Evolutionary conservation across 805 yeast species (phyloP).

Genomic region (Candida nitratophila): DNA sequence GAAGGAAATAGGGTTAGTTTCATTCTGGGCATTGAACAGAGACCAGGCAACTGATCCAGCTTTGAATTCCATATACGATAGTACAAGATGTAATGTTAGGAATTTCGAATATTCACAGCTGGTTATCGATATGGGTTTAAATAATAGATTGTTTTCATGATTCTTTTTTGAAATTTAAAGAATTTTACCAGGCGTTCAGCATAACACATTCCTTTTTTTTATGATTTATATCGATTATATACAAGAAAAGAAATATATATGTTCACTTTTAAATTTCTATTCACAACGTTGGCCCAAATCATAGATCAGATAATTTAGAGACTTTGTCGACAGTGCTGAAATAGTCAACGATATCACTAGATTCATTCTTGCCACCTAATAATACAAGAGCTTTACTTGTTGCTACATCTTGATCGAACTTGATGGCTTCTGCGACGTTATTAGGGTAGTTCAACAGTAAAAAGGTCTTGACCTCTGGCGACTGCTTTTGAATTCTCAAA

Average conservation of each 20-base stretch:
- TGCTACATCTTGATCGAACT: conserved; percentile 65
- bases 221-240: no score
- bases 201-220: no score
- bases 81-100: conserved; percentile 14
- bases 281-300: neutral
- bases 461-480: conserved; percentile 37
- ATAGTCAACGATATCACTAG: conserved; percentile 54
- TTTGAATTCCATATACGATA: conserved; percentile 9
- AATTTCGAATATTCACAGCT: conserved; percentile 15
- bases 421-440: conserved; percentile 57
- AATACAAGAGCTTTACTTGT: conserved; percentile 34
- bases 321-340: conserved; percentile 61
- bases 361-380: conserved; percentile 19
- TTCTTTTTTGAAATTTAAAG: no score
- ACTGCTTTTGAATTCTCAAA: conserved; percentile 14
- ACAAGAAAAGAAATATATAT: no score
- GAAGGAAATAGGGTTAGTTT: conserved; percentile 16
- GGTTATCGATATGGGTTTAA: conserved; percentile 9
- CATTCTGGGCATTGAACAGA: conserved; percentile 27
- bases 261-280: neutral
- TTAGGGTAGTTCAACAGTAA: conserved; percentile 54
- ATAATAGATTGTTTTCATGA: neutral
- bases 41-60: conserved; percentile 16
- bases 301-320: conserved; percentile 13
- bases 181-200: no score